Conservation (phyloP, 2,329 filamentous ascomycete genomes). For the Colletotrichum sansevieriae region DNA sequence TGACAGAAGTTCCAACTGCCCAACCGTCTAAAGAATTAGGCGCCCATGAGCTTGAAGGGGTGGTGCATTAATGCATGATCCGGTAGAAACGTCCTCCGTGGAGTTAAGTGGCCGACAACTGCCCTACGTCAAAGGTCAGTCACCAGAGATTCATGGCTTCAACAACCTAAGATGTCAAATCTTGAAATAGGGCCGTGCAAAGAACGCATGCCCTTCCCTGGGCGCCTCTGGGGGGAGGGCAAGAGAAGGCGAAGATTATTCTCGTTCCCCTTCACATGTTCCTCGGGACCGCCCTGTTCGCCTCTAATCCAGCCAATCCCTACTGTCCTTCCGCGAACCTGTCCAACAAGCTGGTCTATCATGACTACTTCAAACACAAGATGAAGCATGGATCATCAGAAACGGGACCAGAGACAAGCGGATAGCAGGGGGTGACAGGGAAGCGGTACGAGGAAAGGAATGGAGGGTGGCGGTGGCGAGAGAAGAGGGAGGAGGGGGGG, state of each 20-base stretch:
- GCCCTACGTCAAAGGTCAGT: background rate
- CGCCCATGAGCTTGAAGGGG: background rate
- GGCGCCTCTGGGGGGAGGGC: background rate
- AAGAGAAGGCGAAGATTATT: background rate
- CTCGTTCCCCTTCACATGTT: slow-evolving; percentile 10
- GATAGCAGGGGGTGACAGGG: background rate
- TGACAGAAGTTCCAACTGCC: slow-evolving; percentile 23
- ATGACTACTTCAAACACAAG: slow-evolving; percentile 25
- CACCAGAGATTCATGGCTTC: background rate
- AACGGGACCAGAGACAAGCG: background rate
- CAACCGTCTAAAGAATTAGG: slow-evolving; percentile 12
- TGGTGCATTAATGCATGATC: slow-evolving; percentile 35
- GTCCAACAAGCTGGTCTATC: background rate
- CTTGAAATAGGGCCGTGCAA: background rate
- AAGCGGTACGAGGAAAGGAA: background rate
- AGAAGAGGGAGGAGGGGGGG: background rate
- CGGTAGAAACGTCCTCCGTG: slow-evolving; percentile 14
- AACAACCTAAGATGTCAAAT: slow-evolving; percentile 35
- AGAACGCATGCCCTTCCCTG: slow-evolving; percentile 22
- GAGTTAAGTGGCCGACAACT: background rate
- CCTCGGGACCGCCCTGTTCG: slow-evolving; percentile 21
- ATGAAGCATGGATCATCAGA: slow-evolving; percentile 31
- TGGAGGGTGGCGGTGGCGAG: background rate
- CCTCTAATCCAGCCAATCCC: slow-evolving; percentile 10
- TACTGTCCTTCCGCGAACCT: slow-evolving; percentile 6